These are phyloP conservation scores for Ophiorrhiza pumila DNA, from an alignment of 257 asterid genomes.

Conservation along the genomic window DNA sequence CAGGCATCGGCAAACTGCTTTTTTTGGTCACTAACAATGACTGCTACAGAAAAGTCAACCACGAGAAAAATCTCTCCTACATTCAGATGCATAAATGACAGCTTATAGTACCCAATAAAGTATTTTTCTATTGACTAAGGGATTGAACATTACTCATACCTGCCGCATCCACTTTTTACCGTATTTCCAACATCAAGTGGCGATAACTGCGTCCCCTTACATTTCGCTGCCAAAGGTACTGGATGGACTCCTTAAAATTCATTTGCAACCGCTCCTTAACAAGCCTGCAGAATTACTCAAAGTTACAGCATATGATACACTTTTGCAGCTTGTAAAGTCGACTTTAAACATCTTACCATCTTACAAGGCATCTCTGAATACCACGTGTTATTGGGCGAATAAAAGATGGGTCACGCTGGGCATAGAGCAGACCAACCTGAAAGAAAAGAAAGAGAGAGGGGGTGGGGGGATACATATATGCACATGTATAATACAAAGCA, in stretches of 20 bases:
- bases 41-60: background rate
- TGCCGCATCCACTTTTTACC: constrained; percentile 40
- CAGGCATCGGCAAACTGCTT: background rate
- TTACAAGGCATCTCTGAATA: constrained; percentile 83
- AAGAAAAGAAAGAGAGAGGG: background rate
- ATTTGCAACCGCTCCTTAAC: constrained; percentile 69
- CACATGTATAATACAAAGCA: background rate
- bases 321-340: constrained; percentile 24
- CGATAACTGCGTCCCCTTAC: constrained; percentile 93
- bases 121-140: background rate
- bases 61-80: background rate
- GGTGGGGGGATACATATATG: background rate
- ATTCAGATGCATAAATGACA: background rate
- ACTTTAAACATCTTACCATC: constrained; percentile 68
- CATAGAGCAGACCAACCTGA: constrained; percentile 85
- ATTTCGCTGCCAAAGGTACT: constrained; percentile 63
- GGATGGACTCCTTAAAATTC: constrained; percentile 39
- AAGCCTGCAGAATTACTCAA: constrained; percentile 57
- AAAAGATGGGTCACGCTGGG: constrained; percentile 82
- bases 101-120: background rate
- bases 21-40: background rate
- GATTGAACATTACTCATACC: constrained; percentile 17
- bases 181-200: constrained; percentile 67
- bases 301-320: constrained; percentile 20
- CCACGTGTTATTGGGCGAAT: constrained; percentile 90